Evolutionary conservation across 495 filamentous ascomycete species (phyloP), one percentile per base, ranked within the genome.

Genomic region (Daldinia decipiens): DNA sequence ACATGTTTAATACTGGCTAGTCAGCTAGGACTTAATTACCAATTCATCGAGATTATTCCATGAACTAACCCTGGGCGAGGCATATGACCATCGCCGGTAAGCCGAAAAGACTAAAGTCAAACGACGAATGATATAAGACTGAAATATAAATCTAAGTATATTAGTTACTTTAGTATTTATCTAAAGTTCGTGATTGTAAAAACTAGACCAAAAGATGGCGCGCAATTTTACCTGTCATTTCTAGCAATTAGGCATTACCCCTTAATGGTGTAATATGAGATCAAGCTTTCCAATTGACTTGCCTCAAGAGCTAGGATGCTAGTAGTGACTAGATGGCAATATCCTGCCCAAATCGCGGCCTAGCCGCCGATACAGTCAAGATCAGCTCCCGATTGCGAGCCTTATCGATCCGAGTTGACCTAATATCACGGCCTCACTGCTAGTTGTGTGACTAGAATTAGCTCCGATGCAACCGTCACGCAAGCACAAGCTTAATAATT

Each of bases 401-500:
- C 26, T 27, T 24, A 55, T 36, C 45, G 0, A 47, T 47, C 29
- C 6, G 0, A 54, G 24, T 27, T 43, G n/a, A 13, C 15, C 19
- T 36, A 36, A 54, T 60, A 31, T 17, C 53, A 12, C 3, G 29
- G 29, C 36, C 19, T 43, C n/a, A 19, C 8, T 31, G 7, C 56
- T 59, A 21, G 1, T 3, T 29, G 68, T 66, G 51, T 34, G 52
- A 59, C 59, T 51, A 19, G 32, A 27, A n/a, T 13, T 59, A 52
- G 11, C 21, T 52, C 51, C 40, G 19, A 53, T 58, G 59, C 12
- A 52, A 68, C 43, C 1, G 62, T 62, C 43, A 71, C 62, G 45
- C 62, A 63, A 59, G 15, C 58, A 53, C 59, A 59, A 8, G 53
- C 45, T 58, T 62, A 71, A 62, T 63, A 53, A 36, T 59, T 45